Evolutionary conservation across 306 rosid species (phyloP).

Genomic region (Ceratonia siliqua): DNA sequence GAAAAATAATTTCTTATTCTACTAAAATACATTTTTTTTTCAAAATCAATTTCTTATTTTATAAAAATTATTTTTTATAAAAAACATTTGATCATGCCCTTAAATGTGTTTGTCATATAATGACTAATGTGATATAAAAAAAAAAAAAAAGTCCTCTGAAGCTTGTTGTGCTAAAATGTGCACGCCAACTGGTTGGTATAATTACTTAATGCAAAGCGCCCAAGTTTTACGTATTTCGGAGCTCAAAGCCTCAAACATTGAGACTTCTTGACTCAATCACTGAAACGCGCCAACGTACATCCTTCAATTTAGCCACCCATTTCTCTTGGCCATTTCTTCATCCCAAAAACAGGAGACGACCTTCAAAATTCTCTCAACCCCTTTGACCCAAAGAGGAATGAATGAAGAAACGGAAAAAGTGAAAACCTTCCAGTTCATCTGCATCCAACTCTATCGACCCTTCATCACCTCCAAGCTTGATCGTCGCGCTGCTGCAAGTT

Average conservation of each 20-base stretch:
- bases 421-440: background rate
- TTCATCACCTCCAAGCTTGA: conserved; percentile 25
- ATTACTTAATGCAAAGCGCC: background rate
- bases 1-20: too few relatives aligned
- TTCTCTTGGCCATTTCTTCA: conserved; percentile 65
- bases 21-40: too few relatives aligned
- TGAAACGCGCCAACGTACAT: conserved; percentile 31
- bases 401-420: background rate
- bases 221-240: background rate
- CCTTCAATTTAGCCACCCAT: conserved; percentile 63
- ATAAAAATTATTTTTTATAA: too few relatives aligned
- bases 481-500: conserved; percentile 9
- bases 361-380: conserved; percentile 22
- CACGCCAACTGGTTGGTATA: too few relatives aligned
- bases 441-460: background rate
- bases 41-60: too few relatives aligned
- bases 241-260: background rate
- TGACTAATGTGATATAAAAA: too few relatives aligned
- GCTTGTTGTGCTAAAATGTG: background rate
- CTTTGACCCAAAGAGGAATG: conserved; percentile 13
- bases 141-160: background rate
- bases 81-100: too few relatives aligned
- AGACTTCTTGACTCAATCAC: background rate
- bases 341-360: conserved; percentile 41
- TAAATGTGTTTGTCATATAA: too few relatives aligned